These are phyloP conservation scores for Ziziphus jujuba DNA, from an alignment of 306 rosid species.

Conservation along the genomic window DNA sequence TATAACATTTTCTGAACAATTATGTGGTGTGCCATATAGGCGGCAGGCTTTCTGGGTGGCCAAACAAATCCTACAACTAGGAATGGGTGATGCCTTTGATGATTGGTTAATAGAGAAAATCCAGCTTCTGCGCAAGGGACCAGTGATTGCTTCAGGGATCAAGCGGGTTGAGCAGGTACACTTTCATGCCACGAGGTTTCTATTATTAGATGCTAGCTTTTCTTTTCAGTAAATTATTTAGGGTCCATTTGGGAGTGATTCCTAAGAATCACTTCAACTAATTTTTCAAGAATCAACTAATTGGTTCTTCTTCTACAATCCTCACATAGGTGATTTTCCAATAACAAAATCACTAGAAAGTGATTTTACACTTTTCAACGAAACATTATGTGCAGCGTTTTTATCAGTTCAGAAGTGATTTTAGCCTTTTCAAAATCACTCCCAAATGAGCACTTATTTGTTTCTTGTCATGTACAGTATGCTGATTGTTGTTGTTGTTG, in stretches of 20 bases:
- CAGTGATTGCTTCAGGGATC: slow-evolving; percentile 83
- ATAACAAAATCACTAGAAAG: too few relatives aligned
- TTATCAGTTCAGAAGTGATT: too few relatives aligned
- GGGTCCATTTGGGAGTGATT: too few relatives aligned
- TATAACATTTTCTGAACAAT: slow-evolving; percentile 16
- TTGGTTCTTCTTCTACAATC: too few relatives aligned
- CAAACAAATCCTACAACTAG: slow-evolving; percentile 89
- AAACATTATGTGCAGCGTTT: too few relatives aligned
- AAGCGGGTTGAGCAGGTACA: slow-evolving; percentile 78
- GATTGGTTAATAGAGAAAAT: slow-evolving; percentile 96
- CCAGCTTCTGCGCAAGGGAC: slow-evolving; percentile 86
- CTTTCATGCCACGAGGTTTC: slow-evolving; percentile 15
- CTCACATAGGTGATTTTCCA: too few relatives aligned
- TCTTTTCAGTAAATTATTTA: not conserved
- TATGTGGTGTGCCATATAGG: slow-evolving; percentile 43
- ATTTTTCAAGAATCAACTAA: too few relatives aligned
- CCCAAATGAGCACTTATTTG: too few relatives aligned
- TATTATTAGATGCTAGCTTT: not conserved
- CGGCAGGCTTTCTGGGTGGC: slow-evolving; percentile 99
- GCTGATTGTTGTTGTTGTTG: too few relatives aligned
- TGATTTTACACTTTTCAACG: too few relatives aligned
- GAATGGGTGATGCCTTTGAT: slow-evolving; percentile 99
- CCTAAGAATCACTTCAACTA: too few relatives aligned
- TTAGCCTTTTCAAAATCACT: too few relatives aligned
- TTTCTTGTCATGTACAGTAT: not conserved